phyloP scores from a whole-genome alignment of 331 rosid genomes.

The Malus hybrid region DNA sequence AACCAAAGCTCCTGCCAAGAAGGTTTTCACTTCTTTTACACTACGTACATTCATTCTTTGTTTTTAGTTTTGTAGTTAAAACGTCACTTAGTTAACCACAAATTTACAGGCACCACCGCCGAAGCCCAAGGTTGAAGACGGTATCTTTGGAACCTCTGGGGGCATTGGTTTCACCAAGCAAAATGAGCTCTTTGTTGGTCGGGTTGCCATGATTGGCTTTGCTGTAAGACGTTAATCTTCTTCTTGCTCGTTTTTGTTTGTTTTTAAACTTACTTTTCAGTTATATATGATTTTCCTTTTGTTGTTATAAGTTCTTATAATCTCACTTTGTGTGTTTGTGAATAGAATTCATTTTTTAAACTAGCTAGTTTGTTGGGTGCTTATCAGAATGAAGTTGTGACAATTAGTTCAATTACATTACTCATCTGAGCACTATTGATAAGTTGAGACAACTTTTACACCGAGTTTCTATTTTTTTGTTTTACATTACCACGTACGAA shows the following conservation, averaged over 20 bases:
- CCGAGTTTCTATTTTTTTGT: too few relatives aligned
- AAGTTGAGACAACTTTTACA: too few relatives aligned
- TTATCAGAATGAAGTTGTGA: too few relatives aligned
- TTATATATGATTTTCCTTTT: background rate
- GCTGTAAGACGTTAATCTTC: constrained; percentile 47
- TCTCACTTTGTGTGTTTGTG: background rate
- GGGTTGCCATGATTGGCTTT: constrained; percentile 93
- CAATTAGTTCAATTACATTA: too few relatives aligned
- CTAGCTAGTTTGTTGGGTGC: too few relatives aligned
- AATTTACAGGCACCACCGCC: constrained; percentile 41
- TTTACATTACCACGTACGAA: too few relatives aligned
- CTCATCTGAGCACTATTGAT: too few relatives aligned
- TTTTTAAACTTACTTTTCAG: background rate
- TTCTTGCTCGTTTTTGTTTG: background rate
- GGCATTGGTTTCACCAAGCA: constrained; percentile 95
- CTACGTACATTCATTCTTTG: too few relatives aligned
- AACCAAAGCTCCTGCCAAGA: constrained; percentile 74
- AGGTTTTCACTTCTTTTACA: constrained; percentile 33
- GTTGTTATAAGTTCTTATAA: background rate
- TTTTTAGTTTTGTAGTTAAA: too few relatives aligned
- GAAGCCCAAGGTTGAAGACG: constrained; percentile 84
- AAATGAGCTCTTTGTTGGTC: constrained; percentile 96
- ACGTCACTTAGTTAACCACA: background rate
- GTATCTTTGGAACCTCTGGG: constrained; percentile 94
- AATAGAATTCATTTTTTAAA: too few relatives aligned